These are phyloP conservation scores for Metarhizium robertsii DNA, from an alignment of 2,329 filamentous ascomycete species.

Conservation along the genomic window DNA sequence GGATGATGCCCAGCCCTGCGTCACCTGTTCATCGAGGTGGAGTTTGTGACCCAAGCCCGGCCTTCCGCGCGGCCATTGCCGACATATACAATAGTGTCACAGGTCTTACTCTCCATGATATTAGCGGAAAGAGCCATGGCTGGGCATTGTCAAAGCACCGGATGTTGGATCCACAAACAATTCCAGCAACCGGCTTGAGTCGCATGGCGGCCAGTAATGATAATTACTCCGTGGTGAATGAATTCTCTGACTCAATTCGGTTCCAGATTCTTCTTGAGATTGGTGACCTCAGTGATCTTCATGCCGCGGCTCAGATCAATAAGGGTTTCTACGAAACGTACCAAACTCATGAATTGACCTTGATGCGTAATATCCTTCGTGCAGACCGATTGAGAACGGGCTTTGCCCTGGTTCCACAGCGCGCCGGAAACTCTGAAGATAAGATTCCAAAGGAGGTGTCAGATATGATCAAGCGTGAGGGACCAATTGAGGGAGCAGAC, in stretches of 20 bases:
- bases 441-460: slow-evolving; percentile 24
- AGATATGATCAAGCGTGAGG: slow-evolving; percentile 19
- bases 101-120: slow-evolving; percentile 38
- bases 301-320: slow-evolving; percentile 31
- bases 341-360: slow-evolving; percentile 31
- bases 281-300: slow-evolving; percentile 31
- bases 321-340: slow-evolving; percentile 35
- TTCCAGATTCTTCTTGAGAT: slow-evolving; percentile 31
- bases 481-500: slow-evolving; percentile 17
- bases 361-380: slow-evolving; percentile 27
- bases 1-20: slow-evolving; percentile 34
- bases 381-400: slow-evolving; percentile 12
- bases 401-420: not conserved
- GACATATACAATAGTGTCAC: slow-evolving; percentile 42
- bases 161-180: slow-evolving; percentile 25
- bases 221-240: slow-evolving; percentile 21
- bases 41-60: slow-evolving; percentile 39
- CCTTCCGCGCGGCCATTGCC: slow-evolving; percentile 36
- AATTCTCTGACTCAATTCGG: slow-evolving; percentile 27
- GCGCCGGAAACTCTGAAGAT: slow-evolving; percentile 19
- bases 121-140: slow-evolving; percentile 37
- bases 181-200: slow-evolving; percentile 17
- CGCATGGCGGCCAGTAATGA: slow-evolving; percentile 24
- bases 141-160: slow-evolving; percentile 37
- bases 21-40: slow-evolving; percentile 29